Evolutionary conservation across 768 basidiomycete genomes (phyloP), one percentile per base, ranked within the genome.

Genomic region (Auricularia sp.): DNA sequence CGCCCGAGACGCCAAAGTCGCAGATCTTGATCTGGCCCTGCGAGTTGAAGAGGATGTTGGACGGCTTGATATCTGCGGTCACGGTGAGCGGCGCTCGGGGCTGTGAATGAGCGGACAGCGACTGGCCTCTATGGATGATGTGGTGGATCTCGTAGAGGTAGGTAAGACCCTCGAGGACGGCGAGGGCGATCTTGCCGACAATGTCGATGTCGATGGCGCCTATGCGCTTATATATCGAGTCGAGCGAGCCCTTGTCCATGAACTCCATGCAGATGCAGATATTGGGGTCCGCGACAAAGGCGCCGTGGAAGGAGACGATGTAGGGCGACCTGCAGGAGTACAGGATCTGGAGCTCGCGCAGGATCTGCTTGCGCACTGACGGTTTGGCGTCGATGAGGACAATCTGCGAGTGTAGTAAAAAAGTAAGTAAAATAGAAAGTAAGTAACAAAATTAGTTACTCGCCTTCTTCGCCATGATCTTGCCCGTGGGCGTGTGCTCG

Each of bases 211-310:
- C 88, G 71, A 99, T 92, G 36, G 97, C 80, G 0, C 97, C 97
- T 71, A 92, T 92, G 74, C 88, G 87, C 80, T 97, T 96, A 80
- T 98, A 98, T 69, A 99, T 94, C 37, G 88, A 86, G 74, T 99
- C 97, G 8, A 97, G 81, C 8, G 88, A 94, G 67, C 93, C 91
- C 75, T 92, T 94, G 81, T 96, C 90, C 91, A 90, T 90, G 75
- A 77, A 91, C 74, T 99, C 97, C 89, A 99, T 98, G 77, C 94
- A 98, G 63, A 98, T 96, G 76, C 97, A 97, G 73, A 99, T 96
- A 72, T 98, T 98, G 13, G 96, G 96, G 75, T 99, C 97, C 2
- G 90, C 87, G 37, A 98, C 81, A 78, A 94, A 99, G 63, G 97
- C 97, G 67, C 97, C 97, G 73, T 89, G 95, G 79, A 98, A 99